These are phyloP conservation scores for Camelina laxa DNA, from an alignment of 345 rosid species.

Conservation along the genomic window DNA sequence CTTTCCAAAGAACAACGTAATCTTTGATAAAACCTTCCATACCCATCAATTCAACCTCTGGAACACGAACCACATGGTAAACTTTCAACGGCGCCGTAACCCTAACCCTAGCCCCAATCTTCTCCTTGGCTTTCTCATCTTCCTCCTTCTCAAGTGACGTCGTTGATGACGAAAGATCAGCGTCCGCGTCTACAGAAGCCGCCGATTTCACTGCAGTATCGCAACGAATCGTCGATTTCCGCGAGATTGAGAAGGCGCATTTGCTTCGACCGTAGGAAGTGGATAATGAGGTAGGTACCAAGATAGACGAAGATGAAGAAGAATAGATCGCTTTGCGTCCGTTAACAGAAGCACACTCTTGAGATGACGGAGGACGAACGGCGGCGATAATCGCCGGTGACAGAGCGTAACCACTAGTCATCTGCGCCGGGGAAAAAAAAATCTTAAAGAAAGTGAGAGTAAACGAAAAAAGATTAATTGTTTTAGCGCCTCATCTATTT, in stretches of 20 bases:
- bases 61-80: slow-evolving; percentile 80
- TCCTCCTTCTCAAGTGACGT: slow-evolving; percentile 45
- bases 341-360: neutral
- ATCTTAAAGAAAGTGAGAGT: slow-evolving; percentile 21
- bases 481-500: neutral
- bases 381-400: slow-evolving; percentile 43
- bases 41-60: slow-evolving; percentile 75
- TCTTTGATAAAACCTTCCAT: slow-evolving; percentile 83
- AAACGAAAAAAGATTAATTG: neutral
- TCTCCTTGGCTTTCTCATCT: slow-evolving; percentile 43
- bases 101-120: slow-evolving; percentile 69
- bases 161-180: slow-evolving; percentile 36
- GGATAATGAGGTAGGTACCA: slow-evolving; percentile 24
- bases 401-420: slow-evolving; percentile 37
- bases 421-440: slow-evolving; percentile 27
- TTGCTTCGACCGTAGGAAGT: slow-evolving; percentile 29
- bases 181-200: slow-evolving; percentile 39
- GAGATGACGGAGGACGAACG: slow-evolving; percentile 39
- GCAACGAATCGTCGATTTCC: slow-evolving; percentile 45
- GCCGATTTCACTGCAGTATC: slow-evolving; percentile 48
- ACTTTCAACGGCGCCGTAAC: slow-evolving; percentile 84
- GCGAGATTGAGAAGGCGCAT: slow-evolving; percentile 36
- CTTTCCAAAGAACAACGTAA: slow-evolving; percentile 73
- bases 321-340: slow-evolving; percentile 24
- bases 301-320: slow-evolving; percentile 24